phyloP scores from a whole-genome alignment of 2,329 filamentous ascomycete species.

The Hymenoscyphus fraxineus region DNA sequence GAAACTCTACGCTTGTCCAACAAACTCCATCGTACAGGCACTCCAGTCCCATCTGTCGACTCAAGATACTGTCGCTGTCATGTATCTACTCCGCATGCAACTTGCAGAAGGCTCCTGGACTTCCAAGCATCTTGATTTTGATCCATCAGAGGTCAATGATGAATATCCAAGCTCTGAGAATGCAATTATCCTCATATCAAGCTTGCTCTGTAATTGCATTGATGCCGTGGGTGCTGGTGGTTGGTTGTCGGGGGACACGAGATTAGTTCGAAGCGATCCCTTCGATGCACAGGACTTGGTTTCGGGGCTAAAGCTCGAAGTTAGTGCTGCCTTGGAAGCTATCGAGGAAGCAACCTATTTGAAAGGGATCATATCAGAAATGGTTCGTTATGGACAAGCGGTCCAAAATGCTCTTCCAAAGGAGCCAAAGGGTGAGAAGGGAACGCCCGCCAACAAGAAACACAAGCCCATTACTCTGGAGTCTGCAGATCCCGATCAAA shows the following conservation, averaged over 20 bases:
- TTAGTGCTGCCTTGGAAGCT: conserved; percentile 67
- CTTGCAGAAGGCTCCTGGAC: conserved; percentile 75
- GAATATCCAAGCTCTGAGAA: conserved; percentile 55
- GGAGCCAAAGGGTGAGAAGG: not conserved
- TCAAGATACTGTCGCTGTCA: conserved; percentile 66
- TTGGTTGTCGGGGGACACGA: conserved; percentile 63
- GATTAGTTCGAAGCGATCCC: conserved; percentile 45
- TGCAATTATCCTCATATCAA: conserved; percentile 66
- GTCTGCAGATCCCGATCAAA: conserved; percentile 41
- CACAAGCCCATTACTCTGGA: conserved; percentile 46
- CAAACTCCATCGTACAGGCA: conserved; percentile 55
- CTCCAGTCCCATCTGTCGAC: conserved; percentile 62
- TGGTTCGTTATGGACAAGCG: conserved; percentile 55
- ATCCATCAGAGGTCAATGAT: conserved; percentile 38
- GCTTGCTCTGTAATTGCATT: conserved; percentile 67
- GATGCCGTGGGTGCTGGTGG: conserved; percentile 72
- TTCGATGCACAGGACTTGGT: conserved; percentile 60
- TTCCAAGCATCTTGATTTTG: conserved; percentile 61
- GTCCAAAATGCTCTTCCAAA: conserved; percentile 22
- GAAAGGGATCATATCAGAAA: conserved; percentile 61
- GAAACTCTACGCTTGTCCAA: conserved; percentile 65
- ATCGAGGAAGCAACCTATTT: conserved; percentile 66
- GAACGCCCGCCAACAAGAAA: conserved; percentile 14
- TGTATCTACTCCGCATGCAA: conserved; percentile 69
- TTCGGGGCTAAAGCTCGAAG: conserved; percentile 61